Base-by-base conservation (phyloP, 495 filamentous ascomycete genomes). In the Lophium mytilinum region DNA sequence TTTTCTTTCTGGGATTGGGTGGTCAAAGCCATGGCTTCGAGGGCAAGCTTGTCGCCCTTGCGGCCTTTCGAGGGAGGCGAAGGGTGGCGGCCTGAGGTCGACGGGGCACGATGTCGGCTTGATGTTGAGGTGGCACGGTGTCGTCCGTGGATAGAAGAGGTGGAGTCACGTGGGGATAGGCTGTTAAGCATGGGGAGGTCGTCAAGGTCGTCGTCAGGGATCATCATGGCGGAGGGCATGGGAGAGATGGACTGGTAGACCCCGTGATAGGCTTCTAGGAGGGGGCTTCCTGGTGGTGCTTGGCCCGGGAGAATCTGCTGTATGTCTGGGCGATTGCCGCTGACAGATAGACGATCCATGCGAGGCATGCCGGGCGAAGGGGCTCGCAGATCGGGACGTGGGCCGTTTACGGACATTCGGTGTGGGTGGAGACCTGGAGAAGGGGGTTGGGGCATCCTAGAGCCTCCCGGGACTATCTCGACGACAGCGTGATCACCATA, bases 191-290 rank as follows among this genome's bases (percentile, higher is more conserved):
- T 57, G 9, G 60, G 54, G 1, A 75, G 50, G 43, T 71, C 66
- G 41, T 70, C 67, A 11, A 68, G 50, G 19, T 70, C 70, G 49
- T 73, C 71, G 40, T 72, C 57, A 7, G 66, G 63, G 7, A 69
- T 68, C 55, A 75, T 68, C 41, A 85, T 73, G 0, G 92, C 88
- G 0, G 88, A 90, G 0, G 91, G 91, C 89, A 95, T 93, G 1
- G 93, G 92, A 1, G 91, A 95, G 62, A 96, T 89, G 50, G 87
- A 87, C 70, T 98, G 93, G 66, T 94, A 98, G 1, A 90, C 95
- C 7, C 93, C 93, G 56, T 84, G 84, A 72, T 98, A 98, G 1
- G 93, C 86, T 71, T 96, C 93, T 11, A 96, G 79, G 15, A 96
- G 76, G 0, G 93, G 93, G 55, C 88, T 93, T 9, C 84, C 80